Base-by-base conservation (phyloP, 2,329 filamentous ascomycete genomes). In the Trichoderma sp. region DNA sequence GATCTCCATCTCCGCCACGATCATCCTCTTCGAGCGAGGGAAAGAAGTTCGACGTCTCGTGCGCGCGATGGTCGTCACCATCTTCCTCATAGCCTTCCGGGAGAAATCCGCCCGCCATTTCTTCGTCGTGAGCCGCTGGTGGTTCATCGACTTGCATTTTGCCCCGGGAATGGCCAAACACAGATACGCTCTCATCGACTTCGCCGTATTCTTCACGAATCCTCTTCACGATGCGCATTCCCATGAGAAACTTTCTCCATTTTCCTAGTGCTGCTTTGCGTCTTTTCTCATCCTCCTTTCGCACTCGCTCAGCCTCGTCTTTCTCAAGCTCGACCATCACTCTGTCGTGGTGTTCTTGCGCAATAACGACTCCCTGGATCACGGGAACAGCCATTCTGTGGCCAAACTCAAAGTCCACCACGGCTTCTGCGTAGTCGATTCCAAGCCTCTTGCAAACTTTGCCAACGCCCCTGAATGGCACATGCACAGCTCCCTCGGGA, bases 361-460 rank as follows among this genome's bases (percentile, higher is more conserved):
- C 93, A 1, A 97, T 87, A 0, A 99, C 94, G 0, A 97, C 93
- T 0, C 95, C 96, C 66, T 92, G 91, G 32, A 98, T 91, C 0
- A 97, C 89, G 0, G 96, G 96, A 0, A 98, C 93, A 5, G 96
- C 96, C 85, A 96, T 94, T 70, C 96, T 91, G 74, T 96, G 91
- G 0, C 95, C 95, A 77, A 98, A 99, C 76, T 99, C 96, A 77
- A 99, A 99, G 1, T 93, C 96, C 0, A 94, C 94, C 2, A 97
- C 96, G 1, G 96, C 96, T 79, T 98, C 96, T 0, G 96, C 96
- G 74, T 90, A 96, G 76, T 97, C 94, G 46, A 98, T 91, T 4
- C 89, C 88, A 0, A 99, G 83, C 70, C 91, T 90, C 77, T 92
- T 93, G 78, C 95, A 97, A 1, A 97, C 87, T 59, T 90, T 89